A percentile compares a stretch with the other conserved stretches of the same genome.
Conservation (phyloP, 2,329 filamentous ascomycete species). For the Phaeomoniella chlamydospora region DNA sequence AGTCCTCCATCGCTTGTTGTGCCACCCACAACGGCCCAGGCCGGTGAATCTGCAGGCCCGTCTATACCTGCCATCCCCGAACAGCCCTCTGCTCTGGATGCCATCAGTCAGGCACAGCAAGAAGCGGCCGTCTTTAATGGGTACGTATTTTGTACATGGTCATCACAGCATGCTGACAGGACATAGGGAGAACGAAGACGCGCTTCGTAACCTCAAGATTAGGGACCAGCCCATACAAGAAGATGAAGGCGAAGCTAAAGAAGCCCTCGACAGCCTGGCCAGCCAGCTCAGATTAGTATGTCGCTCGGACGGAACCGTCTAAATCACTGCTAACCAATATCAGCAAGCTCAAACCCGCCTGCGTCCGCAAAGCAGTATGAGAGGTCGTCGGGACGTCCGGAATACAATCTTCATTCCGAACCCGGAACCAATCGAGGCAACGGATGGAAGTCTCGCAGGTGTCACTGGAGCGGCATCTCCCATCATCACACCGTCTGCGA, state of each 20-base stretch:
- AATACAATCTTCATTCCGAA: constrained; percentile 74
- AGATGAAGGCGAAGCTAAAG: constrained; percentile 32
- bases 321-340: too few species aligned
- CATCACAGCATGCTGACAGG: constrained; percentile 7
- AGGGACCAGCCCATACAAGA: constrained; percentile 33
- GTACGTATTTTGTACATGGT: constrained; percentile 10
- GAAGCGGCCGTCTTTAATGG: constrained; percentile 20
- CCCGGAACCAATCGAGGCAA: constrained; percentile 6
- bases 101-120: constrained; percentile 15
- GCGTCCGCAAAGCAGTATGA: constrained; percentile 59
- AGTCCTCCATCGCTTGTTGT: not conserved
- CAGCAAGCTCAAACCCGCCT: constrained; percentile 37
- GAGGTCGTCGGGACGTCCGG: constrained; percentile 79
- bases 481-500: constrained; percentile 4
- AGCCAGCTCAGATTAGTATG: constrained; percentile 30
- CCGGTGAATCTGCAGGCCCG: constrained; percentile 5
- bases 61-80: not conserved
- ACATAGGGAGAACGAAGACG: constrained; percentile 22
- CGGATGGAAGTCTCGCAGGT: not conserved
- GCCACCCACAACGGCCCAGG: constrained; percentile 1
- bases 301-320: too few species aligned
- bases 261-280: constrained; percentile 32
- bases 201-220: constrained; percentile 30
- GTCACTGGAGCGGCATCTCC: not conserved
- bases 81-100: constrained; percentile 2